Percentiles rank a stretch among this genome's conserved stretches.
These are phyloP conservation scores for Tylopilus microsporus DNA, from an alignment of 1,284 basidiomycete species.

Conservation along the genomic window DNA sequence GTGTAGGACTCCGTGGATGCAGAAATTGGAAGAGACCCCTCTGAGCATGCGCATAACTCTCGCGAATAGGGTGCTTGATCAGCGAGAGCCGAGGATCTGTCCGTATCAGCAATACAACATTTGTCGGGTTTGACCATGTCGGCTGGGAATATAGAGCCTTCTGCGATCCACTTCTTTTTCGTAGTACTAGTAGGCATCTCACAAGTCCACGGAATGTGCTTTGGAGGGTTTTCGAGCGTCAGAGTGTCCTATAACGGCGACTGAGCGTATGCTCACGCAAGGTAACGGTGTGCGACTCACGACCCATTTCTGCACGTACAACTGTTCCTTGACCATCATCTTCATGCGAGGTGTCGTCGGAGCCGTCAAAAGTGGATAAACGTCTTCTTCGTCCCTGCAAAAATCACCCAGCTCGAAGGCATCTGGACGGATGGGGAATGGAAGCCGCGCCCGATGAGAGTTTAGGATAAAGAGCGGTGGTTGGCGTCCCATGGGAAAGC, in stretches of 20 bases:
- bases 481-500: slow-evolving; percentile 23
- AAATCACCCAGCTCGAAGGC: slow-evolving; percentile 24
- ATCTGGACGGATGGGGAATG: slow-evolving; percentile 23
- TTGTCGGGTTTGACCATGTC: slow-evolving; percentile 37
- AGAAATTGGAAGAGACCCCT: not conserved
- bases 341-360: slow-evolving; percentile 53
- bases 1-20: slow-evolving; percentile 1
- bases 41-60: not conserved
- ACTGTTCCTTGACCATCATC: slow-evolving; percentile 45
- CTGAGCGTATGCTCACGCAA: slow-evolving; percentile 7
- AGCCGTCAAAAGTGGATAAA: slow-evolving; percentile 31
- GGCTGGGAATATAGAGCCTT: slow-evolving; percentile 48
- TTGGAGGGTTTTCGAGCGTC: slow-evolving; percentile 34
- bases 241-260: slow-evolving; percentile 29
- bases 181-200: slow-evolving; percentile 24
- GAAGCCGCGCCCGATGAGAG: slow-evolving; percentile 26
- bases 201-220: slow-evolving; percentile 45
- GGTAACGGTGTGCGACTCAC: slow-evolving; percentile 35
- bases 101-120: slow-evolving; percentile 9
- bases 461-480: slow-evolving; percentile 26
- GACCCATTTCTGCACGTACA: slow-evolving; percentile 49
- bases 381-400: slow-evolving; percentile 16
- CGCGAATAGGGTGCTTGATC: slow-evolving; percentile 2
- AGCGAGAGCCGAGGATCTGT: not conserved
- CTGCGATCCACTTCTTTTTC: slow-evolving; percentile 43